Evolutionary conservation across 2,329 filamentous ascomycete species (phyloP).

Genomic region (Fusarium irregulare): DNA sequence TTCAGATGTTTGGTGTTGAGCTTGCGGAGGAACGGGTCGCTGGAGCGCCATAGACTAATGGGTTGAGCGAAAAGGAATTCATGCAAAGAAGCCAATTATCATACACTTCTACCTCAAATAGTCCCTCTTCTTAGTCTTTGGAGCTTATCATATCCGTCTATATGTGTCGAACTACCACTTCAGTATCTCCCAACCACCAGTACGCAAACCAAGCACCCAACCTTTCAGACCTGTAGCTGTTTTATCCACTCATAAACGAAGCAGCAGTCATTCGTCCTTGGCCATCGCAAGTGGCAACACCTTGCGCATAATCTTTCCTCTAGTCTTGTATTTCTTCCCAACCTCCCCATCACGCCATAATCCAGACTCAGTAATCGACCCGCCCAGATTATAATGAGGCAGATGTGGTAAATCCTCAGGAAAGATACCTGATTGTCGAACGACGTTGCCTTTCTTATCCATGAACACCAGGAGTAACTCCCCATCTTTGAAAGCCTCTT

Average conservation of each 20-base stretch:
- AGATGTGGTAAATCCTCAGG: accelerated
- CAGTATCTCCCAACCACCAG: too few species aligned
- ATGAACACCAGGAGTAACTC: background rate
- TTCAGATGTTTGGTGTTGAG: background rate
- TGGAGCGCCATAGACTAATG: too few species aligned
- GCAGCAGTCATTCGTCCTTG: too few species aligned
- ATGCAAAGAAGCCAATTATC: too few species aligned
- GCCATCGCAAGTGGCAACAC: background rate
- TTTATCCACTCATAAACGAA: too few species aligned
- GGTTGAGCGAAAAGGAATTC: too few species aligned
- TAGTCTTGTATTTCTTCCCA: background rate
- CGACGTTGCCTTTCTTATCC: background rate
- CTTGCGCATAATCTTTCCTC: background rate
- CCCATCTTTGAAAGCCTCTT: background rate
- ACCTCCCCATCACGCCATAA: background rate
- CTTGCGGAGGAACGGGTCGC: background rate
- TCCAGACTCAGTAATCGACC: background rate
- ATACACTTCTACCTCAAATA: too few species aligned
- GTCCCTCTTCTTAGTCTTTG: too few species aligned
- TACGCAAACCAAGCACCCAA: too few species aligned
- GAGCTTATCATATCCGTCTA: too few species aligned
- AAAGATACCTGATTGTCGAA: background rate
- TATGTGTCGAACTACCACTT: too few species aligned
- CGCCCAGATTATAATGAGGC: background rate
- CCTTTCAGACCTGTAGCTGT: too few species aligned